These are phyloP conservation scores for Spinacia oleracea DNA, from an alignment of 179 eudicot genomes.

Conservation along the genomic window DNA sequence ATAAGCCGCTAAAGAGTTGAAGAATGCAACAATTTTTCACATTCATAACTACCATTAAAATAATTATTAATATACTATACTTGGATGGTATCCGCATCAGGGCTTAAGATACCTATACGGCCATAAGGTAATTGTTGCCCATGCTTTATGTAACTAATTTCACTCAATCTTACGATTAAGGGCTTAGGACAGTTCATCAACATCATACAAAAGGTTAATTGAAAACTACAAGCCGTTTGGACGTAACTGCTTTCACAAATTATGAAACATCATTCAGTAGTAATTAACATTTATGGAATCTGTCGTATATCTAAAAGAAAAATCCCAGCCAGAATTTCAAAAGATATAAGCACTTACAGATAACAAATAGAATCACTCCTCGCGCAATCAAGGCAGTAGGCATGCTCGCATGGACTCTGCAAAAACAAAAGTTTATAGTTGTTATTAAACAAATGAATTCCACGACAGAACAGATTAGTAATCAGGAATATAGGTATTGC, in stretches of 20 bases:
- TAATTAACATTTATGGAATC: not conserved
- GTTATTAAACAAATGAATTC: not conserved
- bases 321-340: not conserved
- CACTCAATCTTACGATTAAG: not conserved
- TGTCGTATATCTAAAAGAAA: not conserved
- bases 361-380: slow-evolving; percentile 95
- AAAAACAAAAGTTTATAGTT: slow-evolving; percentile 29
- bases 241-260: not conserved
- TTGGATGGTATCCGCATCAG: not conserved
- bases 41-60: not conserved
- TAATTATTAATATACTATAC: no score
- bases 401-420: slow-evolving; percentile 99
- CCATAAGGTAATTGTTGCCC: not conserved
- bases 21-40: not conserved
- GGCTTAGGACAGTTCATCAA: not conserved
- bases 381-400: slow-evolving; percentile 94
- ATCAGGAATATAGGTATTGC: not conserved
- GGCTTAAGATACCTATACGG: not conserved
- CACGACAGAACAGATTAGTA: not conserved
- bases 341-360: slow-evolving; percentile 62
- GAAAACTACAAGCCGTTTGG: not conserved
- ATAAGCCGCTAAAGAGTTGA: not conserved
- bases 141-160: not conserved
- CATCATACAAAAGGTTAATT: not conserved
- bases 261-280: not conserved